Percentiles rank a stretch among this genome's conserved stretches.
Conservation (phyloP, 2,329 filamentous ascomycete genomes). For the Xylariaceae sp. region DNA sequence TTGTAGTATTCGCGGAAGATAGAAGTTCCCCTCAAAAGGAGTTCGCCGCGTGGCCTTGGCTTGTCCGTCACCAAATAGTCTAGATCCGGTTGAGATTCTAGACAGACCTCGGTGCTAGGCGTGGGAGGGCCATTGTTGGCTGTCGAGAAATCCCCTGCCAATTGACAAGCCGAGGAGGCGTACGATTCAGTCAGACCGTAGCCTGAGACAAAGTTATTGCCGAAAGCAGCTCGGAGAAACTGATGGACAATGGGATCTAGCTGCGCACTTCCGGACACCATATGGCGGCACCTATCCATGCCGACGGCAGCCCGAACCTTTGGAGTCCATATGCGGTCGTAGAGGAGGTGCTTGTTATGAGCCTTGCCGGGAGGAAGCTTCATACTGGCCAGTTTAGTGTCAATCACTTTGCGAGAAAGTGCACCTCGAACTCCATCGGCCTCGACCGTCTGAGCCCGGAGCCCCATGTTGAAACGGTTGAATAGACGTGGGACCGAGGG, state of each 20-base stretch:
- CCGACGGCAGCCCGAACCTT: conserved; percentile 84
- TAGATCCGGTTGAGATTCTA: conserved; percentile 87
- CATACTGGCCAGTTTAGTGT: conserved; percentile 75
- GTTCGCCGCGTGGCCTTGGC: conserved; percentile 84
- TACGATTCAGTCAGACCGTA: conserved; percentile 95
- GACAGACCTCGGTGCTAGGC: conserved; percentile 67
- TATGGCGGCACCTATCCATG: conserved; percentile 64
- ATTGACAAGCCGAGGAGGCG: conserved; percentile 68
- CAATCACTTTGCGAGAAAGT: conserved; percentile 73
- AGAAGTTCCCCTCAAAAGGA: conserved; percentile 75
- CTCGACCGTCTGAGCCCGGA: conserved; percentile 74
- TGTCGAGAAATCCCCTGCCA: conserved; percentile 63
- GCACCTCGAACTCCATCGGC: conserved; percentile 75
- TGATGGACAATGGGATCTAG: conserved; percentile 83
- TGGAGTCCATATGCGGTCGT: conserved; percentile 83
- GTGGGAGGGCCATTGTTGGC: conserved; percentile 78
- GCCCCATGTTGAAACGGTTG: conserved; percentile 82
- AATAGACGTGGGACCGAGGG: conserved; percentile 87
- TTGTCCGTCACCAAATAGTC: conserved; percentile 86
- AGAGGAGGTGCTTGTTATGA: conserved; percentile 73
- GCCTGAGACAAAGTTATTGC: conserved; percentile 75
- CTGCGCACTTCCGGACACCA: conserved; percentile 87
- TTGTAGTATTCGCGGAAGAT: conserved; percentile 87
- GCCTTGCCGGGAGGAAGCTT: conserved; percentile 67
- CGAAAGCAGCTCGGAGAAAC: conserved; percentile 81